Evolutionary conservation across 805 yeast genomes (phyloP), one percentile per base, ranked within the genome.

Genomic region (Wickerhamiella spandovensis): DNA sequence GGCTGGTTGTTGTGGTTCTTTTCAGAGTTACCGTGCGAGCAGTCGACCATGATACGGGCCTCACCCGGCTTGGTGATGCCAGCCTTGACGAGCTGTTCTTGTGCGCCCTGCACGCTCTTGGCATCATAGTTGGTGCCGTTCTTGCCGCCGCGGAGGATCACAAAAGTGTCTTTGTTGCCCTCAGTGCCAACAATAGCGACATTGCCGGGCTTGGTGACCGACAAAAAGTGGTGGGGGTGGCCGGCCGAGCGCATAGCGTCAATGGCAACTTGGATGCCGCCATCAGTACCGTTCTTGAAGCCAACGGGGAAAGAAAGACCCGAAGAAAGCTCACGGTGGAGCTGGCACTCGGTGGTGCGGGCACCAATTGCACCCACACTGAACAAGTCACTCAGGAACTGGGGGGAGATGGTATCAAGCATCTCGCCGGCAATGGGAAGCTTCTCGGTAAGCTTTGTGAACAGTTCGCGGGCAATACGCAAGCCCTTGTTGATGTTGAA

Each of bases 321-420:
- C 0, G 97, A 88, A 3, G 97, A 95, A 58, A 90, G 77, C 69
- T 90, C 98, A 68, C 98, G 82, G 69, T 90, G 98, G 49, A 90
- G 78, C 72, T 90, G 98, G 39, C 96, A 88, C 72, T 90, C 98
- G 39, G 98, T 90, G 44, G 98, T 90, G 75, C 98, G 83, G 39
- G 98, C 98, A 62, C 98, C 98, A 66, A 90, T 89, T 46, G 98
- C 98, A 62, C 98, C 98, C 49, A 92, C 78, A 23, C 95, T 84
- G 76, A 90, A 83, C 58, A 90, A 78, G 67, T 90, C 98, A 47
- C 92, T 79, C 61, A 90, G 75, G 71, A 84, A 90, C 73, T 90
- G 96, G 1, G 98, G 98, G 15, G 96, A 87, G 55, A 92, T 90
- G 24, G 97, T 90, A 68, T 90, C 98, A 64, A 90, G 77, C 96